Conservation (phyloP, 805 yeast genomes). For the Myxozyma sirexii region DNA sequence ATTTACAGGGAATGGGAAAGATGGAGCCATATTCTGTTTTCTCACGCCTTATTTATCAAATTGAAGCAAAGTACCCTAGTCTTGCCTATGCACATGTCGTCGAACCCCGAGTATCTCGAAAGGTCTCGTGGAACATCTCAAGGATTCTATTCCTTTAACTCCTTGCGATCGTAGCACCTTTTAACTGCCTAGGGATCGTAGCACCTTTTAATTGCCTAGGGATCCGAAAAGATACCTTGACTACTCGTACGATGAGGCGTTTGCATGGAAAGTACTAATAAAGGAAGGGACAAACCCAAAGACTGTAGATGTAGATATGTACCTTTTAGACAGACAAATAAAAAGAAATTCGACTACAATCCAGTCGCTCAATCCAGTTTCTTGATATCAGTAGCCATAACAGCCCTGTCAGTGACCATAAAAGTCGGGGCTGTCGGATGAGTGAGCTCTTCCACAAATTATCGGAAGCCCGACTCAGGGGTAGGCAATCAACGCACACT, state of each 20-base stretch:
- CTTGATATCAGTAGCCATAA: too few relatives aligned
- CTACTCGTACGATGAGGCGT: slow-evolving; percentile 15
- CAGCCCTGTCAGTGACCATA: too few relatives aligned
- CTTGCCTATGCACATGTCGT: slow-evolving; percentile 51
- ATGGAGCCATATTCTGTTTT: slow-evolving; percentile 46
- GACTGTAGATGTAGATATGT: slow-evolving; percentile 53
- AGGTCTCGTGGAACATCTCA: slow-evolving; percentile 53
- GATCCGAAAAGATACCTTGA: slow-evolving; percentile 15
- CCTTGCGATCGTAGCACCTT: slow-evolving; percentile 54
- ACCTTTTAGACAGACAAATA: not conserved
- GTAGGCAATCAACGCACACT: too few relatives aligned
- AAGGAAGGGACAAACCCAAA: not conserved
- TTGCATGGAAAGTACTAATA: slow-evolving; percentile 20
- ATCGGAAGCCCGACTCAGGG: not conserved
- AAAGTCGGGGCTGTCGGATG: too few relatives aligned
- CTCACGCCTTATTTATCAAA: slow-evolving; percentile 48
- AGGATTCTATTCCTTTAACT: slow-evolving; percentile 47
- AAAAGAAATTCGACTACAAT: too few relatives aligned
- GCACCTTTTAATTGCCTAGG: slow-evolving; percentile 49
- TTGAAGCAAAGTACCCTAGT: slow-evolving; percentile 46
- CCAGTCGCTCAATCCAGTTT: too few relatives aligned
- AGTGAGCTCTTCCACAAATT: not conserved
- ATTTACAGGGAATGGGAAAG: slow-evolving; percentile 40
- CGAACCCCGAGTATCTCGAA: slow-evolving; percentile 50
- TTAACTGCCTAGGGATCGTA: slow-evolving; percentile 41